These are phyloP conservation scores for Begonia loranthoides DNA, from an alignment of 306 rosid genomes.

Conservation along the genomic window DNA sequence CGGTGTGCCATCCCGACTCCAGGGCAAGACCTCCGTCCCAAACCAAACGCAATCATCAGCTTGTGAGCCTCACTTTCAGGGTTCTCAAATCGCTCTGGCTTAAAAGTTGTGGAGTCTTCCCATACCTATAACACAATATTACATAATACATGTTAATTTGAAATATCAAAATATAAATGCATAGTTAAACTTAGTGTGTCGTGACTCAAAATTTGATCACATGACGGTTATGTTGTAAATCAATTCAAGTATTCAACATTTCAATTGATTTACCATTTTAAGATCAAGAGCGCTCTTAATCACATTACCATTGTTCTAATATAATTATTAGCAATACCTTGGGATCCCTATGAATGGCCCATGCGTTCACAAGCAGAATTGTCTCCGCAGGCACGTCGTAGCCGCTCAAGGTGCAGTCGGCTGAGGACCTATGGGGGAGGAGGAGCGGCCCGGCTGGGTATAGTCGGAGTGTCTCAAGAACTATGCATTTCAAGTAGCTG, in stretches of 20 bases:
- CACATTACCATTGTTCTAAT: no score
- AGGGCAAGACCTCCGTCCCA: conserved; percentile 1
- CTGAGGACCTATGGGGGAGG: conserved; percentile 6
- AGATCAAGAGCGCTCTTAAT: no score
- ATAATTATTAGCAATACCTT: neutral
- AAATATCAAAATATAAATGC: no score
- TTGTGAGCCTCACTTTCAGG: neutral
- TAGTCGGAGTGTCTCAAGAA: conserved; percentile 10
- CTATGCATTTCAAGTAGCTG: conserved; percentile 20
- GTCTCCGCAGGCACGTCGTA: conserved; percentile 13
- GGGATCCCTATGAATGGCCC: conserved; percentile 18
- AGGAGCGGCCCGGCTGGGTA: conserved; percentile 9
- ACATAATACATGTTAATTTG: no score
- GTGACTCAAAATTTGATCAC: no score
- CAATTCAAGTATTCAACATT: no score
- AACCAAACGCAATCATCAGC: neutral
- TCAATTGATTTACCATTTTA: no score
- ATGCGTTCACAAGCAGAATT: conserved; percentile 11
- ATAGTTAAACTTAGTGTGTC: no score
- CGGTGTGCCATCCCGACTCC: conserved; percentile 2
- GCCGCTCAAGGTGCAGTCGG: conserved; percentile 4
- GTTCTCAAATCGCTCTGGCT: conserved; percentile 10
- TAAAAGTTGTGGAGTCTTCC: conserved; percentile 10
- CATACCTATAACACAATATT: neutral
- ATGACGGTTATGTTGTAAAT: no score